Percentiles rank a stretch among this genome's conserved stretches.
Conservation (phyloP, 495 filamentous ascomycete genomes). For the Aspergillus carlsbadensis region DNA sequence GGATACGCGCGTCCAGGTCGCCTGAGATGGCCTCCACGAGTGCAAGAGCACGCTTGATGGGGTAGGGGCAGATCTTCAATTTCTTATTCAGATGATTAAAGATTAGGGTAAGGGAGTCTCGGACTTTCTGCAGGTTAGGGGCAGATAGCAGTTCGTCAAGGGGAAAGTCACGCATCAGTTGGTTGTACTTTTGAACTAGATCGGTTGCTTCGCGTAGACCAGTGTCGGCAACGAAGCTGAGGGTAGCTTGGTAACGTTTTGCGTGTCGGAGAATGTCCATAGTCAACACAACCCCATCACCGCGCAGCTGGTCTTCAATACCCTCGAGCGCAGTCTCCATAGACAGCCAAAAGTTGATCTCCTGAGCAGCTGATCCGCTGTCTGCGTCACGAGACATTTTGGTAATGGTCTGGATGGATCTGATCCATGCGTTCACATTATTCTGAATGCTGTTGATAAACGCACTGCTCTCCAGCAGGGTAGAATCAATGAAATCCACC, state of each 20-base stretch:
- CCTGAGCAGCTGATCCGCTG: conserved; percentile 87
- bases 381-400: conserved; percentile 87
- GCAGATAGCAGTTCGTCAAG: conserved; percentile 92
- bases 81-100: conserved; percentile 97
- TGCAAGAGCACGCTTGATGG: conserved; percentile 83
- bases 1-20: conserved; percentile 83
- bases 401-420: conserved; percentile 96
- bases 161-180: conserved; percentile 96
- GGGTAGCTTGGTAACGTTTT: conserved; percentile 93
- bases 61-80: conserved; percentile 90
- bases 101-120: conserved; percentile 82
- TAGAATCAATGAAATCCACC: conserved; percentile 70
- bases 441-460: conserved; percentile 94
- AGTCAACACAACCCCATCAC: conserved; percentile 87
- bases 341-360: conserved; percentile 97
- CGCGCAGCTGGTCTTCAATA: conserved; percentile 82
- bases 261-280: conserved; percentile 92
- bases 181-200: conserved; percentile 96
- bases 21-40: conserved; percentile 98
- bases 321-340: conserved; percentile 90
- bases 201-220: conserved; percentile 93
- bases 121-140: conserved; percentile 83
- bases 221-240: conserved; percentile 94
- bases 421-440: conserved; percentile 94
- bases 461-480: conserved; percentile 74